Base-by-base conservation (phyloP, 2,329 filamentous ascomycete genomes). In the Rutstroemia sp. region DNA sequence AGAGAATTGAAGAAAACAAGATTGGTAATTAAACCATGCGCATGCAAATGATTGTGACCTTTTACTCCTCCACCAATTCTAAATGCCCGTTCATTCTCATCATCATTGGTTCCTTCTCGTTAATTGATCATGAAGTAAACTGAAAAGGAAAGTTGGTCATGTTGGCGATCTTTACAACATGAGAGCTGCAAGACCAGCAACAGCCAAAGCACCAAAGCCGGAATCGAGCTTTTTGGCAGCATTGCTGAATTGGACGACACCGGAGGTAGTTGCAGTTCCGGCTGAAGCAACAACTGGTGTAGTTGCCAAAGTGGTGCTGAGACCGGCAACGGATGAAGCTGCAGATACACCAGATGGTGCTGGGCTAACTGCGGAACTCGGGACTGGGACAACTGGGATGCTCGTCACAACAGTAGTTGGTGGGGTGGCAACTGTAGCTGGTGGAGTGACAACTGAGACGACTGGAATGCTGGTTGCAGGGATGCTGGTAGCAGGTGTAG, bases 151-250 rank as follows among this genome's bases (percentile, higher is more conserved):
- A 54, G 41, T 44, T 38, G 30, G 18, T 56, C 54, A 42, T 53
- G 34, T 38, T 49, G 37, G 42, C 54, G 45, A 42, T 42, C n/a
- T 58, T 62, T 63, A 67, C 52, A 67, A 49, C 47, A 66, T 46
- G 54, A 66, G 59, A 23, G 64, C 64, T 41, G 57, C 58, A 34
- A 67, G 52, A 62, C 61, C 64, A 48, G 57, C 64, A 55, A 56
- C 46, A 19, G 51, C 63, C 25, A 65, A 19, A 51, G 60, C 65
- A 54, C 63, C 63, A 44, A 65, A 50, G 23, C 64, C 61, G 46
- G 61, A 45, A 30, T 61, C 58, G 34, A 60, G 34, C 56, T 61
- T 59, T 18, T 52, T 58, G 46, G 57, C 65, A 39, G 57, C 56
- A 54, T 56, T 60, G 52, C 56, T 58, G 39, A 63, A 56, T 39